Evolutionary conservation across 345 rosid genomes (phyloP).

Genomic region (Citrus australasica): DNA sequence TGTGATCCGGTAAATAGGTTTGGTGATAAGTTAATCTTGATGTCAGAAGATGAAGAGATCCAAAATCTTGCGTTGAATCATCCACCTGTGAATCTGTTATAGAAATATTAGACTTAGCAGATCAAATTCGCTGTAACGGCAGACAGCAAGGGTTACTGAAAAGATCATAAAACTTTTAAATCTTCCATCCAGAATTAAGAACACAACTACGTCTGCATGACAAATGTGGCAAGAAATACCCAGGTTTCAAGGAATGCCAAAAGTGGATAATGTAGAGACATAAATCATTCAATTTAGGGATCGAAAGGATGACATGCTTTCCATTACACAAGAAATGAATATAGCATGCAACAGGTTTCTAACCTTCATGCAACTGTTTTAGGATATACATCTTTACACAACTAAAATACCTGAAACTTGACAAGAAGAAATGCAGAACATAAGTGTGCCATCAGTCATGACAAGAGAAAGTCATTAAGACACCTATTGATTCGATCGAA

Average conservation of each 20-base stretch:
- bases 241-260: background rate
- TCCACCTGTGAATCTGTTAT: constrained; percentile 1
- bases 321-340: background rate
- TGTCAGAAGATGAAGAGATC: constrained; percentile 3
- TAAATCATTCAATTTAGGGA: background rate
- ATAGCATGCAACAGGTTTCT: background rate
- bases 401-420: background rate
- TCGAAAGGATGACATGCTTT: background rate
- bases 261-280: background rate
- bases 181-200: background rate
- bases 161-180: background rate
- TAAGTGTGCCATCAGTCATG: background rate
- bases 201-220: background rate
- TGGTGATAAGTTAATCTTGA: constrained; percentile 1
- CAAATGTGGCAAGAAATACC: background rate
- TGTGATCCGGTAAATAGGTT: constrained; percentile 16
- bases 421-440: background rate
- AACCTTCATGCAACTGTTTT: background rate
- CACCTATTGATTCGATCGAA: background rate
- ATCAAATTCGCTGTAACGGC: background rate
- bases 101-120: constrained; percentile 1
- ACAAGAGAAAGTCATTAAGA: background rate
- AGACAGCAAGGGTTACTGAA: background rate
- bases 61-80: constrained; percentile 9
- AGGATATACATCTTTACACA: background rate